Evolutionary conservation across 108 stramenopile genomes (phyloP), one percentile per base, ranked within the genome.

Genomic region (Nitzschia putrida): DNA sequence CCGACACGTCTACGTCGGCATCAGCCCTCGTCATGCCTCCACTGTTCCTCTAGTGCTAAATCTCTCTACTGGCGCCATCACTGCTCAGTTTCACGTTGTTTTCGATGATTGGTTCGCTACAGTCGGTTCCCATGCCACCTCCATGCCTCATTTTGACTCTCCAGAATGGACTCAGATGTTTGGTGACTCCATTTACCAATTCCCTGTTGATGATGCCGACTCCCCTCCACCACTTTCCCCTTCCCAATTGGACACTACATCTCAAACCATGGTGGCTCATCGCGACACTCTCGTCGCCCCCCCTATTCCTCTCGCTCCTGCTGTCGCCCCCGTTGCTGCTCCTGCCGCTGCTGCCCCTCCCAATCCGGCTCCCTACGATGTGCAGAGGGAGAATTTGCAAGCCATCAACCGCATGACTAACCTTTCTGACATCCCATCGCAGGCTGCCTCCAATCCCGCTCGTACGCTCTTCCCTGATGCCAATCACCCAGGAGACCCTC

Each of bases 41-140:
- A 71, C 29, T 0, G 76, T 64, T 26, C 76, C 14, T 3, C 39
- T 79, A 1, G 69, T 83, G 13, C 24, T 78, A 21, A 86, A 81
- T 53, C 59, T 78, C 8, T 11, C 12, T 0, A 80, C 85, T 4
- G 74, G 80, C 7, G 2, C 26, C 0, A 20, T 84, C 39, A 65
- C 53, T 23, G 68, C 80, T 13, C 83, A 80, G 42, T 80, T 51
- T 39, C 79, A 84, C 71, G 43, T 79, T 1, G 70, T 86, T n/a
- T 80, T 77, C 44, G 79, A 85, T 52, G 76, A 82, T 47, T 52
- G 38, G n/a, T 82, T 81, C 34, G 40, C 69, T 5, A 81, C 80
- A 0, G 66, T 75, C n/a, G 59, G 59, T 7, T 10, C 9, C 71
- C 60, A 18, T 12, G 67, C 61, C 18, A 3, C 6, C 3, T 3